A percentile compares a stretch with the other conserved stretches of the same genome.
These are phyloP conservation scores for Lactarius akahatsu DNA, from an alignment of 768 basidiomycete genomes.

Conservation along the genomic window DNA sequence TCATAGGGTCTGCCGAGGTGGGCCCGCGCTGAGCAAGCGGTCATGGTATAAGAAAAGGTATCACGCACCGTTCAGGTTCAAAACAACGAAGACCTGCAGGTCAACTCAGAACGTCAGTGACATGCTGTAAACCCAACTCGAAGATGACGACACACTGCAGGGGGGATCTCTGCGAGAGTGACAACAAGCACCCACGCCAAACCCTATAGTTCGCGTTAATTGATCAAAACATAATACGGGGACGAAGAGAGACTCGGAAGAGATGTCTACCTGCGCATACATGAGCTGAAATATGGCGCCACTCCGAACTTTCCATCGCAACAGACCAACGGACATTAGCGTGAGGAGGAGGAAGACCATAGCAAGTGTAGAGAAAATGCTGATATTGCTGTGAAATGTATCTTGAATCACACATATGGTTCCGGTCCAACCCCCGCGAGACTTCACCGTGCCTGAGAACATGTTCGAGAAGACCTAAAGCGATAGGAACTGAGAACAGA, in stretches of 20 bases:
- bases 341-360: constrained; percentile 1
- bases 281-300: constrained; percentile 5
- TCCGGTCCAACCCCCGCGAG: not conserved
- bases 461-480: too few species aligned
- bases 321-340: constrained; percentile 9
- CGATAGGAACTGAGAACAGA: not conserved
- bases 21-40: not conserved
- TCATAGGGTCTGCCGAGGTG: not conserved
- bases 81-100: constrained; percentile 3
- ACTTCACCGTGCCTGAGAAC: not conserved
- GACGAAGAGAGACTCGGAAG: too few species aligned
- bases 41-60: not conserved
- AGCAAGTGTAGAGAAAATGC: not conserved
- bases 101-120: not conserved
- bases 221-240: not conserved
- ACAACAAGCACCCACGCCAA: constrained; percentile 7
- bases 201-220: not conserved
- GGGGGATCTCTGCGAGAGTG: constrained; percentile 4
- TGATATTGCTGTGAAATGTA: not conserved
- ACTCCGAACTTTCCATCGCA: constrained; percentile 10
- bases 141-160: constrained; percentile 2
- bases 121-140: not conserved
- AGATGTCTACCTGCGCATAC: constrained; percentile 4
- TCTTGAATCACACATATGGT: constrained; percentile 1
- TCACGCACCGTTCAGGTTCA: constrained; percentile 12